phyloP scores from a whole-genome alignment of 345 rosid genomes.

The Toxicodendron radicans region DNA sequence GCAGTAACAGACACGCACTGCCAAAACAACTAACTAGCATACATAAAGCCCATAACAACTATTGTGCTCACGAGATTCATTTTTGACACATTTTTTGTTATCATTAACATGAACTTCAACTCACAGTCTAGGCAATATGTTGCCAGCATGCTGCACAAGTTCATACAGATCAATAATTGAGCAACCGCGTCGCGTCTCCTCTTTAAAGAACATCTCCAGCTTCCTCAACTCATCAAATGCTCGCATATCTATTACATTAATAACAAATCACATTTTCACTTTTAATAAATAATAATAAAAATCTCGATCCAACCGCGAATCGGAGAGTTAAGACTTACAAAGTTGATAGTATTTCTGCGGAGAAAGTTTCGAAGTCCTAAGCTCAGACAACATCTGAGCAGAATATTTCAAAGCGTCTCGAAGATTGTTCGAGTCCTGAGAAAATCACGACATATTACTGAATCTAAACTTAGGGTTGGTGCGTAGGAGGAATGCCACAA shows the following conservation, averaged over 20 bases:
- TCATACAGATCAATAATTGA: constrained; percentile 94
- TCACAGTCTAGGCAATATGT: constrained; percentile 93
- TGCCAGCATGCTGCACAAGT: constrained; percentile 98
- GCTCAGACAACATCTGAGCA: constrained; percentile 98
- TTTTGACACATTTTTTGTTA: neutral
- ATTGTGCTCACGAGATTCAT: neutral
- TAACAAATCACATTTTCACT: neutral
- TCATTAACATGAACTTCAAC: constrained; percentile 22
- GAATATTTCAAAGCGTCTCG: constrained; percentile 97
- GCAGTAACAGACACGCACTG: neutral
- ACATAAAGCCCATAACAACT: neutral
- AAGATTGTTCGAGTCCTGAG: constrained; percentile 90
- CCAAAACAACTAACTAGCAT: neutral
- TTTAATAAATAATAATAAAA: constrained; percentile 1
- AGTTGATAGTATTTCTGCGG: constrained; percentile 95
- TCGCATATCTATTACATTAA: constrained; percentile 70
- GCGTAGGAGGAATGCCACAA: neutral
- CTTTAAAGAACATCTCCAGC: constrained; percentile 90
- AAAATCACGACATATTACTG: neutral
- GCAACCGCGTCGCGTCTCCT: constrained; percentile 90
- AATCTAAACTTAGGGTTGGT: constrained; percentile 35
- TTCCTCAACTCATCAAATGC: constrained; percentile 97
- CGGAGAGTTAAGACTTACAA: constrained; percentile 50
- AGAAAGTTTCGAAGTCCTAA: constrained; percentile 95
- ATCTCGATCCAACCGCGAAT: constrained; percentile 24